phyloP scores from a whole-genome alignment of 495 filamentous ascomycete genomes.

The Parachaetomium inaequale region DNA sequence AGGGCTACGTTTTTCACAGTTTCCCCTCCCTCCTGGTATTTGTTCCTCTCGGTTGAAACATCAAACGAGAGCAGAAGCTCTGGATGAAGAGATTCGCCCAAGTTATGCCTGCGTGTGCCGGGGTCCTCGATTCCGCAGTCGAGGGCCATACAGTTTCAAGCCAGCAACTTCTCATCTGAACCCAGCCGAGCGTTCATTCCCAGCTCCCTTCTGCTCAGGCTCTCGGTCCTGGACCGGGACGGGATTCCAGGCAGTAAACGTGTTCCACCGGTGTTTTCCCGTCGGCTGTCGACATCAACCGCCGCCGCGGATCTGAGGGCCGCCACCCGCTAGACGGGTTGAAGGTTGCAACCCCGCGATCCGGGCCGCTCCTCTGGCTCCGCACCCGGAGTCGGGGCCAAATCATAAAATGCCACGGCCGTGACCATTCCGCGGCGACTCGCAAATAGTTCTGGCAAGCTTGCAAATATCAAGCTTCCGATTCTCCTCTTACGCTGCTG shows the following conservation, averaged over 20 bases:
- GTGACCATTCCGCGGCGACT: neutral
- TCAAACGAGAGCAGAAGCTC: too few species aligned
- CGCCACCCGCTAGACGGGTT: slow-evolving; percentile 22
- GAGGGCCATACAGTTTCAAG: neutral
- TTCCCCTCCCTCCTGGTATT: too few species aligned
- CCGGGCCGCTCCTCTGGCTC: slow-evolving; percentile 12
- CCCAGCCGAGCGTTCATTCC: neutral
- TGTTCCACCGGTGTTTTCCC: slow-evolving; percentile 1
- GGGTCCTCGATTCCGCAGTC: neutral
- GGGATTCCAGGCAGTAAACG: neutral
- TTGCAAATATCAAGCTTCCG: neutral
- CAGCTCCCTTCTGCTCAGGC: neutral
- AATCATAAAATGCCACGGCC: neutral
- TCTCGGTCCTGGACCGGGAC: neutral
- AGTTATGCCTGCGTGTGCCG: too few species aligned
- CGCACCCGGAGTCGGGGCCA: slow-evolving; percentile 8
- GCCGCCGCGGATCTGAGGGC: slow-evolving; percentile 30
- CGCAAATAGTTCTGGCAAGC: neutral
- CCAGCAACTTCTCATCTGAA: neutral
- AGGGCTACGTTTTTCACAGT: too few species aligned
- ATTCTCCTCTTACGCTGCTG: too few species aligned
- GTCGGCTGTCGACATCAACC: slow-evolving; percentile 9
- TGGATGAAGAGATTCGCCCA: too few species aligned
- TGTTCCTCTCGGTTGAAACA: too few species aligned
- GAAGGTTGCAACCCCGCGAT: slow-evolving; percentile 5